Evolutionary conservation across 2,329 filamentous ascomycete genomes (phyloP).

Genomic region (Cladophialophora carrionii): DNA sequence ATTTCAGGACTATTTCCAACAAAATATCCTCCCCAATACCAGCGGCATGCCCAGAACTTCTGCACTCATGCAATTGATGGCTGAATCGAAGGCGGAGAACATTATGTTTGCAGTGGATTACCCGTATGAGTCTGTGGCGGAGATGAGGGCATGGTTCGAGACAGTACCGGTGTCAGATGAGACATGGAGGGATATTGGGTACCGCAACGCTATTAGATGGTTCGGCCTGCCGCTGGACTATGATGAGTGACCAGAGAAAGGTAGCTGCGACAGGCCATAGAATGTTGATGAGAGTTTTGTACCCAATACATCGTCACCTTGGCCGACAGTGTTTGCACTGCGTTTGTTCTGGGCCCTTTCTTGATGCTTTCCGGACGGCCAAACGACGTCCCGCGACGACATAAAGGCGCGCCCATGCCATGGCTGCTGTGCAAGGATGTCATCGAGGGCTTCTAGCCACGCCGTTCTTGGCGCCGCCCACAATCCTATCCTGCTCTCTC

Average conservation of each 20-base stretch:
- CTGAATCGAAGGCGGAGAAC: slow-evolving; percentile 45
- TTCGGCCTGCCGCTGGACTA: slow-evolving; percentile 22
- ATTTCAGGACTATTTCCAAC: slow-evolving; percentile 26
- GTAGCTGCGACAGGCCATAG: not conserved
- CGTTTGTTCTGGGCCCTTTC: not conserved
- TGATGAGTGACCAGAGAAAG: slow-evolving; percentile 6
- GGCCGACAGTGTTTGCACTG: too few species aligned
- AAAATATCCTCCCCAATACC: slow-evolving; percentile 23
- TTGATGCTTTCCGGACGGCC: too few species aligned
- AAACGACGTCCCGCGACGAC: not conserved
- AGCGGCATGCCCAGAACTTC: slow-evolving; percentile 38
- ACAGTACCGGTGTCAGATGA: slow-evolving; percentile 21
- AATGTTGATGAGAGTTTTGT: not conserved
- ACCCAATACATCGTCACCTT: not conserved
- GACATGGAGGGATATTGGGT: slow-evolving; percentile 27
- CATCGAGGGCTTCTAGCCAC: not conserved
- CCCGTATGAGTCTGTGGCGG: slow-evolving; percentile 31
- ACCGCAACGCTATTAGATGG: slow-evolving; percentile 23
- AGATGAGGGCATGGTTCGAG: slow-evolving; percentile 30
- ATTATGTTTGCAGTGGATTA: slow-evolving; percentile 48
- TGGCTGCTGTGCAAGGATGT: not conserved
- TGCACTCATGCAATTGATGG: slow-evolving; percentile 46
- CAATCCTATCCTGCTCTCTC: not conserved
- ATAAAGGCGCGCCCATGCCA: not conserved
- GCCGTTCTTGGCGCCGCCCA: not conserved